phyloP scores from a whole-genome alignment of 1,139 yeast genomes.

The Taphrina deformans region DNA sequence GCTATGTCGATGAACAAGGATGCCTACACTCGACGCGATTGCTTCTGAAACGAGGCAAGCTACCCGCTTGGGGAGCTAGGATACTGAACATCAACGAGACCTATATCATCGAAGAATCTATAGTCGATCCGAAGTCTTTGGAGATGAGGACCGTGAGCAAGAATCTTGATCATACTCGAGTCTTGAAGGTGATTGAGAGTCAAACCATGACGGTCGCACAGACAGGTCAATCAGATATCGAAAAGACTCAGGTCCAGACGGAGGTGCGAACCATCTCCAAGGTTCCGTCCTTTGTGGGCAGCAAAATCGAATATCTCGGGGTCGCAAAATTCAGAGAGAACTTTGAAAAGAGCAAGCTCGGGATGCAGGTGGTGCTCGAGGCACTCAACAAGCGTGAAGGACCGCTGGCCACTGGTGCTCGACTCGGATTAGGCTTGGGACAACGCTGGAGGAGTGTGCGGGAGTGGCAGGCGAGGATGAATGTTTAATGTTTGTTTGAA shows the following conservation, averaged over 20 bases:
- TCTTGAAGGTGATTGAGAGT: conserved; percentile 80
- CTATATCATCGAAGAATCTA: conserved; percentile 80
- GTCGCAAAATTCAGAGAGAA: conserved; percentile 67
- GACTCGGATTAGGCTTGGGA: conserved; percentile 26
- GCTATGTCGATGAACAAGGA: conserved; percentile 61
- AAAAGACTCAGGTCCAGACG: conserved; percentile 7
- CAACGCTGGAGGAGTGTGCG: conserved; percentile 31
- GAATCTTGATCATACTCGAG: conserved; percentile 79
- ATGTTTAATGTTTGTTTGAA: neutral
- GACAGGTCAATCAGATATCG: conserved; percentile 51
- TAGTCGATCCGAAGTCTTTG: conserved; percentile 63
- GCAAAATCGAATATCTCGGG: conserved; percentile 75
- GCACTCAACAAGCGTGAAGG: conserved; percentile 50
- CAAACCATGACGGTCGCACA: conserved; percentile 51
- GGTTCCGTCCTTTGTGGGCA: conserved; percentile 20
- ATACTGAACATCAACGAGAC: conserved; percentile 48
- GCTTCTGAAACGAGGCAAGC: conserved; percentile 73
- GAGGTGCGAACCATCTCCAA: conserved; percentile 13
- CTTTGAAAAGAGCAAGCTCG: conserved; percentile 64
- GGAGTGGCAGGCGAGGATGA: conserved; percentile 33
- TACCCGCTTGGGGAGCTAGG: conserved; percentile 79
- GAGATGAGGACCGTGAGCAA: conserved; percentile 71
- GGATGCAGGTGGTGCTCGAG: conserved; percentile 78
- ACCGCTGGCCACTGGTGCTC: conserved; percentile 34
- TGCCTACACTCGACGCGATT: conserved; percentile 70